These are phyloP conservation scores for Holtermannia corniformis DNA, from an alignment of 768 basidiomycete species.

Conservation along the genomic window DNA sequence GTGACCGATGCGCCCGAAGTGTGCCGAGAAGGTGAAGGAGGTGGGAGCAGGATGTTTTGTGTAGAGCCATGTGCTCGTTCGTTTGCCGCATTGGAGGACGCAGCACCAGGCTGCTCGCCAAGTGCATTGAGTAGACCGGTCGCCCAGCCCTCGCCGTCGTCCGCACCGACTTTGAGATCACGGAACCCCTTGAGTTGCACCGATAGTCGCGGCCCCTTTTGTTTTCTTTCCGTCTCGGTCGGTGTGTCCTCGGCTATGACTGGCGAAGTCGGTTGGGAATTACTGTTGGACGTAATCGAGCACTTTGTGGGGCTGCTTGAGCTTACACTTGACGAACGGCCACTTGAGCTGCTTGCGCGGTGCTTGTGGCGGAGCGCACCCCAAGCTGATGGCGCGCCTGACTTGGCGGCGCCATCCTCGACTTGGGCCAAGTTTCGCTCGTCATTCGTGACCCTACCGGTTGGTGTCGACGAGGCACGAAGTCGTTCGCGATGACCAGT, in stretches of 20 bases:
- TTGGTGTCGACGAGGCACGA: neutral
- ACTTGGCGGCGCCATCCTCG: no score
- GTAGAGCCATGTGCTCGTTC: no score
- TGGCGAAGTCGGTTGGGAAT: conserved; percentile 4
- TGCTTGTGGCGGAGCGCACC: neutral
- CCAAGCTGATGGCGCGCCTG: neutral
- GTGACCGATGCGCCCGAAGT: no score
- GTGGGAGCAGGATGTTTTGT: no score
- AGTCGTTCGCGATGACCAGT: neutral
- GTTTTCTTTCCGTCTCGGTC: neutral
- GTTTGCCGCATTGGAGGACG: no score
- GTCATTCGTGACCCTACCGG: no score
- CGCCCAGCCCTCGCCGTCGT: conserved; percentile 6
- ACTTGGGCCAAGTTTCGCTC: no score
- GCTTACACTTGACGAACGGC: neutral
- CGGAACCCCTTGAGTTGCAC: conserved; percentile 19
- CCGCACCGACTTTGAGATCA: conserved; percentile 10
- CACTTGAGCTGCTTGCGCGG: neutral
- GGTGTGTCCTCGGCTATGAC: neutral
- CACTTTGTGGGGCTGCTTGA: conserved; percentile 7
- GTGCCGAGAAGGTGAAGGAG: no score
- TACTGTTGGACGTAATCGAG: neutral
- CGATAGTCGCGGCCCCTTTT: conserved; percentile 10
- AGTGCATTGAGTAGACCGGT: conserved; percentile 4
- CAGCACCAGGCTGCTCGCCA: no score